A percentile compares a stretch with the other conserved stretches of the same genome.
Evolutionary conservation across 2,329 filamentous ascomycete genomes (phyloP).

Genomic region (Penicillium sp.): DNA sequence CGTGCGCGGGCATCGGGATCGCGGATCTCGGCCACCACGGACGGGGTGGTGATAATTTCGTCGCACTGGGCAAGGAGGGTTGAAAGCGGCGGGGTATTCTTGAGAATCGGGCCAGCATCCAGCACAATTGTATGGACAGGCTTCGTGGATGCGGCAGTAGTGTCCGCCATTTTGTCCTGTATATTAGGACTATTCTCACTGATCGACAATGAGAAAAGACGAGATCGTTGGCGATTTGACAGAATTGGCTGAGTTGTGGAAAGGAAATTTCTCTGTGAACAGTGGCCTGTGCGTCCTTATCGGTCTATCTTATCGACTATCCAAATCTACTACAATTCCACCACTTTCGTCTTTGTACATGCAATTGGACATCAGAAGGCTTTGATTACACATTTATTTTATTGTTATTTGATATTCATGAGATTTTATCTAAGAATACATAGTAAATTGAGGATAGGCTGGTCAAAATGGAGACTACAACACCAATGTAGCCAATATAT

Average conservation of each 20-base stretch:
- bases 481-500: background rate
- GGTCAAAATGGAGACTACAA: background rate
- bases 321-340: slow-evolving; percentile 5
- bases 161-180: slow-evolving; percentile 21
- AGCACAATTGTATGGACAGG: slow-evolving; percentile 79
- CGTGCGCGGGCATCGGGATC: slow-evolving; percentile 77
- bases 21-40: slow-evolving; percentile 81
- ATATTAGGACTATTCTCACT: background rate
- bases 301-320: slow-evolving; percentile 39
- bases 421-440: rapidly evolving
- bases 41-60: slow-evolving; percentile 75
- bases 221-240: slow-evolving; percentile 5
- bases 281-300: slow-evolving; percentile 41
- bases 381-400: background rate
- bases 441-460: too few relatives aligned
- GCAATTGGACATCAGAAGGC: background rate
- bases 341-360: background rate
- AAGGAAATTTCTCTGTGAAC: slow-evolving; percentile 30
- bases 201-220: background rate
- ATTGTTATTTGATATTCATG: background rate
- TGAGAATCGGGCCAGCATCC: slow-evolving; percentile 89
- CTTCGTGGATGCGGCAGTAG: slow-evolving; percentile 48
- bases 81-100: slow-evolving; percentile 83
- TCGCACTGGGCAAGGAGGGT: slow-evolving; percentile 76
- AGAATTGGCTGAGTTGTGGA: slow-evolving; percentile 11